Evolutionary conservation across 768 basidiomycete genomes (phyloP), one percentile per base, ranked within the genome.

Genomic region (Trametes elegans): DNA sequence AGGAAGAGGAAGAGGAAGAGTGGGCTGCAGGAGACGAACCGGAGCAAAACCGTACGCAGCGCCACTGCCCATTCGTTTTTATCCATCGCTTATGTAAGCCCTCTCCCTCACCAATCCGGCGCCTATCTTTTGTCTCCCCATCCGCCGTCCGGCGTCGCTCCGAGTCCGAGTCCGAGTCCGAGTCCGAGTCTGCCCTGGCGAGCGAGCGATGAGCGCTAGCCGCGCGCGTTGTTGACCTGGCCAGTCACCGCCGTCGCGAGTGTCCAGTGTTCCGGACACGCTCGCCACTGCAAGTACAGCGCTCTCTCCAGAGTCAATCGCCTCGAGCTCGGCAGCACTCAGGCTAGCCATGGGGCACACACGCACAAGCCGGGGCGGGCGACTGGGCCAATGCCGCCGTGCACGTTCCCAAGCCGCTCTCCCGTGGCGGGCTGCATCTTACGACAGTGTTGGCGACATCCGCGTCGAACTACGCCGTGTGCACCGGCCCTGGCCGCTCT

Each of bases 41-140:
- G 59, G 57, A 63, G 58, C 62, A 63, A 63, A 58, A 53, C 41
- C 49, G 31, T 42, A n/a, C n/a, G 28, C 54, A 23, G 51, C 62
- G 59, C 62, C 62, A 63, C 59, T 41, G 38, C 41, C 32, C 39
- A 29, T 46, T 50, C 53, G 49, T 62, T 55, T 60, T 63, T 60
- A 59, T 58, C 40, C 38, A n/a, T 31, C 10, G 61, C 40, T 63
- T 56, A 63, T 39, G 42, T 63, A 60, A 63, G 36, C 50, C 28
- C 18, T 23, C 48, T 39, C 46, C 3, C 29, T 24, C 43, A 14
- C 43, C 16, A 35, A 29, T 36, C 31, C n/a, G 29, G 50, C 45
- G 45, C 41, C 43, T 51, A 38, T 48, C 40, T 45, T 29, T 29
- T 29, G 43, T 45, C 28, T 41, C 23, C 9, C n/a, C n/a, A n/a